Evolutionary conservation across 495 filamentous ascomycete species (phyloP).

Genomic region (Podospora didyma): DNA sequence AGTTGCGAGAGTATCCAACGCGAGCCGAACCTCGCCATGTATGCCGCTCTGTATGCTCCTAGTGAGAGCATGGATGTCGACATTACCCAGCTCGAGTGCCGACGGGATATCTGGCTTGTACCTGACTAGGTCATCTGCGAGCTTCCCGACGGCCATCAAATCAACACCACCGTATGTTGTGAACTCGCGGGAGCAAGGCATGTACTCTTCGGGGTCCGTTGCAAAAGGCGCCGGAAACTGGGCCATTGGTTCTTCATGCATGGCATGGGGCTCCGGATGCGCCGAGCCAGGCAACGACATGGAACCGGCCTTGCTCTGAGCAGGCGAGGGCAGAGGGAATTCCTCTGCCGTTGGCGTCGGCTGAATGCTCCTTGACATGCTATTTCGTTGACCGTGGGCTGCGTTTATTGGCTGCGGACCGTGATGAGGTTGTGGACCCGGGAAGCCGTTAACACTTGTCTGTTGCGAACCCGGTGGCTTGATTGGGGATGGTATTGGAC

Average conservation of each 20-base stretch:
- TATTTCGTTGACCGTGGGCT: conserved; percentile 34
- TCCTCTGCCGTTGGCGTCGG: conserved; percentile 35
- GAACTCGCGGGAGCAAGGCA: conserved; percentile 59
- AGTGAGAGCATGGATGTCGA: conserved; percentile 89
- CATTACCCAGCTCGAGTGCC: conserved; percentile 73
- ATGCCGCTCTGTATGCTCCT: conserved; percentile 92
- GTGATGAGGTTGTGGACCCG: conserved; percentile 42
- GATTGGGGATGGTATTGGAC: conserved; percentile 43
- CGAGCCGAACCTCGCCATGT: conserved; percentile 78
- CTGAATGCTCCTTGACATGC: conserved; percentile 39
- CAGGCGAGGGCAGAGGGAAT: conserved; percentile 40
- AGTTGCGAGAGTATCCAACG: conserved; percentile 76
- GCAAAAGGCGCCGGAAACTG: conserved; percentile 32
- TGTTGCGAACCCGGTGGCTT: conserved; percentile 49
- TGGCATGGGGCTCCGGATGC: conserved; percentile 27
- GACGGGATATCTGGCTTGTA: conserved; percentile 69
- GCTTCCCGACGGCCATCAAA: conserved; percentile 53
- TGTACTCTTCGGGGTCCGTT: conserved; percentile 45
- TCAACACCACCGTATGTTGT: conserved; percentile 63
- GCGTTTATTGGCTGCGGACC: conserved; percentile 33
- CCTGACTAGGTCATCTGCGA: conserved; percentile 59
- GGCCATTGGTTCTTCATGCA: conserved; percentile 18
- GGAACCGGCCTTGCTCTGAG: conserved; percentile 33
- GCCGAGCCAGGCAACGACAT: conserved; percentile 30
- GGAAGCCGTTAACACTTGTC: conserved; percentile 45